A percentile compares a stretch with the other conserved stretches of the same genome.
phyloP scores from a whole-genome alignment of 1,284 basidiomycete species.

The Moesziomyces sp. region DNA sequence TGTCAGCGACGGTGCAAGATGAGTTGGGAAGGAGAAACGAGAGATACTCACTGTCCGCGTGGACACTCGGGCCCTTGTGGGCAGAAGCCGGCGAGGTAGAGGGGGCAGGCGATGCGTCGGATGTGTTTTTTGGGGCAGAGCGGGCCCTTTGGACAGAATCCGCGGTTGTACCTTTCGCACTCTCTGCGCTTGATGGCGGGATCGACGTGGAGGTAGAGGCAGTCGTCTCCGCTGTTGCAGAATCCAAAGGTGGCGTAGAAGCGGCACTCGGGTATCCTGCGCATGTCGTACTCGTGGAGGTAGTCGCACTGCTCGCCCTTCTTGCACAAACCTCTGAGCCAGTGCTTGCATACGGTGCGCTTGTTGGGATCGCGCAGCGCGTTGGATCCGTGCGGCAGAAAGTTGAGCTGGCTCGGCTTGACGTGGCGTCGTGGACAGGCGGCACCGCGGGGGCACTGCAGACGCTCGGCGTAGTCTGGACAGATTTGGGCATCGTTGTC shows the following conservation, averaged over 20 bases:
- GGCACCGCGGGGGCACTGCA: constrained; percentile 45
- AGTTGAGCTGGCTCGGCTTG: constrained; percentile 47
- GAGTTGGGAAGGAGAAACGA: neutral
- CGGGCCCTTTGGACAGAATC: constrained; percentile 84
- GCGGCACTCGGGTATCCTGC: constrained; percentile 99
- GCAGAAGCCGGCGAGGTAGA: constrained; percentile 94
- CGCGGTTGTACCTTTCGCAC: constrained; percentile 93
- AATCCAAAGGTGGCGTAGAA: constrained; percentile 99
- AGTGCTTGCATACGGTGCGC: constrained; percentile 90
- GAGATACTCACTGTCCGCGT: constrained; percentile 75
- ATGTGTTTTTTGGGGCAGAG: constrained; percentile 92
- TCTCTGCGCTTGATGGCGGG: constrained; percentile 81
- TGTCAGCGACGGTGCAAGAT: no score
- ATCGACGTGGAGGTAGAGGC: constrained; percentile 96
- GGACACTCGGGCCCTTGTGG: constrained; percentile 90
- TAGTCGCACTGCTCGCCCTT: constrained; percentile 99
- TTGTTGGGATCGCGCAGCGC: constrained; percentile 71
- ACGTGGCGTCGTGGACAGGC: constrained; percentile 55
- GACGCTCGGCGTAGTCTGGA: constrained; percentile 45
- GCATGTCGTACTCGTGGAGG: constrained; percentile 96
- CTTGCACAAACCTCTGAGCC: constrained; percentile 97
- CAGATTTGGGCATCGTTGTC: constrained; percentile 79
- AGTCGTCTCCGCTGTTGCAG: constrained; percentile 97
- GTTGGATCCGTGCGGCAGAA: constrained; percentile 23
- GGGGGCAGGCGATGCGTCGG: constrained; percentile 86